phyloP scores from a whole-genome alignment of 169 alveolate genomes.

The Plasmodium vivax region DNA sequence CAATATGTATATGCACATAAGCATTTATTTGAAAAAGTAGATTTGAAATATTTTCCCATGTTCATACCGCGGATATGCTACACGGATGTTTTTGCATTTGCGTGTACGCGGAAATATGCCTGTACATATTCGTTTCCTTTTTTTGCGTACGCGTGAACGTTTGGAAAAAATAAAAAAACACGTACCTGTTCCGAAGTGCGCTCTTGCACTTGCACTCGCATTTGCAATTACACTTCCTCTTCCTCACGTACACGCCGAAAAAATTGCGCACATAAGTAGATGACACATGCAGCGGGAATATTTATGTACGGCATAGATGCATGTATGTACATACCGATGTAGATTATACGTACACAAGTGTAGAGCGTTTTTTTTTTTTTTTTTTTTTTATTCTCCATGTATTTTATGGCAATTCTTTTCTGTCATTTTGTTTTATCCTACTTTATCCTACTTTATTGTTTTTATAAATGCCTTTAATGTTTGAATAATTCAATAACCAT shows the following conservation, averaged over 20 bases:
- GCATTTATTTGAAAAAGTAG: neutral
- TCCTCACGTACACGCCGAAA: neutral
- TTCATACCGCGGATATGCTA: neutral
- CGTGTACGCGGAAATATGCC: neutral
- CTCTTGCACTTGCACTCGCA: neutral
- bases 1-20: neutral
- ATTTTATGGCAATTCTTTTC: neutral
- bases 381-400: slow-evolving; percentile 1
- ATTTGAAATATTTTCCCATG: neutral
- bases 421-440: neutral
- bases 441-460: neutral
- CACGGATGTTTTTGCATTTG: neutral
- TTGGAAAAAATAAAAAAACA: neutral
- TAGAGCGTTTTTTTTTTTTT: neutral
- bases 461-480: neutral
- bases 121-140: neutral
- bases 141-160: neutral
- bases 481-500: neutral
- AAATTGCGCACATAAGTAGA: neutral
- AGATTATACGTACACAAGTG: slow-evolving; percentile 5
- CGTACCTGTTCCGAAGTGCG: neutral
- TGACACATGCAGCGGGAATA: neutral
- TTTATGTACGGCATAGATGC: neutral
- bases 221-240: neutral
- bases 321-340: slow-evolving; percentile 3